Conservation (phyloP, 305 asterid genomes). For the Lippia alba region DNA sequence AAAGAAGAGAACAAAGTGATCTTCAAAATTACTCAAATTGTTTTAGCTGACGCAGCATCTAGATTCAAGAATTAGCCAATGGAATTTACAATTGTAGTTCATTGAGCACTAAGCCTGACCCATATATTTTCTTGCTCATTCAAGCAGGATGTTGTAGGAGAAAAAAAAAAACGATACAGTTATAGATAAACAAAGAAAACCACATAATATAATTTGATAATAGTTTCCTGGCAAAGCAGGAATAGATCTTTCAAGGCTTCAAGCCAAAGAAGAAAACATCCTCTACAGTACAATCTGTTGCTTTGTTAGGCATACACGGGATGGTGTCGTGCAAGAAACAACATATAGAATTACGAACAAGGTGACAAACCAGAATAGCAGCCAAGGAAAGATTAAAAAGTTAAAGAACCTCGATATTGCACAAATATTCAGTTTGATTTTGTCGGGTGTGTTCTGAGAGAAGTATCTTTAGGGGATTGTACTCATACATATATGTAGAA, state of each 20-base stretch:
- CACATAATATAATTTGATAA: neutral
- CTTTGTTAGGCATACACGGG: neutral
- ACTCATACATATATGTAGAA: no score
- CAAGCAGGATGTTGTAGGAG: neutral
- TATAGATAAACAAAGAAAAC: neutral
- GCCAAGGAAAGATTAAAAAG: no score
- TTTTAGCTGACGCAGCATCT: constrained; percentile 8
- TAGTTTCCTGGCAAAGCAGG: neutral
- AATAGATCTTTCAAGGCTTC: neutral
- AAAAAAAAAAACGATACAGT: no score
- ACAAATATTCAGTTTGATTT: no score
- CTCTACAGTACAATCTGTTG: neutral
- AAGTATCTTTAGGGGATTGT: neutral
- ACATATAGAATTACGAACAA: constrained; percentile 1
- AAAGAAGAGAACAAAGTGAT: neutral
- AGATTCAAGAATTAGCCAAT: neutral
- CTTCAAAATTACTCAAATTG: neutral
- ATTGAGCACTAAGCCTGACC: neutral
- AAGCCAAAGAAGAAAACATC: neutral
- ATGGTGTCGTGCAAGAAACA: neutral
- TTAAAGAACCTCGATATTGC: no score
- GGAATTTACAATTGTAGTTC: neutral
- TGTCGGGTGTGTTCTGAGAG: no score
- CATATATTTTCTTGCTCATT: neutral
- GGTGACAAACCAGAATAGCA: no score